Evolutionary conservation across 257 asterid species (phyloP), one percentile per base, ranked within the genome.

Genomic region (Ilex aquifolium): DNA sequence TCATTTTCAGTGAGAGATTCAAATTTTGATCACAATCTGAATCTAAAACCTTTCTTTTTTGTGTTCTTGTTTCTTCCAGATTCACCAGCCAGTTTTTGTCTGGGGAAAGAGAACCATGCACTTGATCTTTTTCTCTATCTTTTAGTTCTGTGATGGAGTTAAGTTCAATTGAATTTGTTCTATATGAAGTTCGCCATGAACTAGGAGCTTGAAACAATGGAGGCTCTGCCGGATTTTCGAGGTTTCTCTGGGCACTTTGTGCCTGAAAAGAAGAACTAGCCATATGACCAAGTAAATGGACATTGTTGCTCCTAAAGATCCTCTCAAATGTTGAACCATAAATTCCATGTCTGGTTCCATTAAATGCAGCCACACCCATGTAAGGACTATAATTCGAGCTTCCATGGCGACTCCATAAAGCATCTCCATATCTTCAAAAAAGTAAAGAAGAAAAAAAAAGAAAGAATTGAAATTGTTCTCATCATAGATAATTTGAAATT

Each of bases 11-110:
- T 27, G 90, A 84, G 15, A 91, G 79, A 49, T 74, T 85, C 72
- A 91, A 85, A 64, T 86, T 91, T 52, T 88, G 98, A 69, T 81
- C 50, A 44, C 73, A 70, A 13, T 76, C 81, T 21, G 66, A 15
- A 60, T 46, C 2, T 36, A 70, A 48, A 4, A 48, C 57, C 76
- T 85, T 86, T 65, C 95, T 74, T 66, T 84, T 88, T 69, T 52
- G 63, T 63, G 57, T 30, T 57, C 50, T 54, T 50, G 8, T 31
- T 51, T 51, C 71, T 51, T 61, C 72, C 31, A 21, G 48, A 51
- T 57, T 55, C 49, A 17, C 17, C 31, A 32, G 7, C 30, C 21
- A 56, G 39, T 50, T 60, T 4, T 21, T 48, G 52, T 15, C 29
- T 16, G 58, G 39, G 27, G 36, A 59, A 56, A 39, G 30, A 44